Evolutionary conservation across 177 flowering plant genomes (phyloP).

Genomic region (Vitis hybrid): DNA sequence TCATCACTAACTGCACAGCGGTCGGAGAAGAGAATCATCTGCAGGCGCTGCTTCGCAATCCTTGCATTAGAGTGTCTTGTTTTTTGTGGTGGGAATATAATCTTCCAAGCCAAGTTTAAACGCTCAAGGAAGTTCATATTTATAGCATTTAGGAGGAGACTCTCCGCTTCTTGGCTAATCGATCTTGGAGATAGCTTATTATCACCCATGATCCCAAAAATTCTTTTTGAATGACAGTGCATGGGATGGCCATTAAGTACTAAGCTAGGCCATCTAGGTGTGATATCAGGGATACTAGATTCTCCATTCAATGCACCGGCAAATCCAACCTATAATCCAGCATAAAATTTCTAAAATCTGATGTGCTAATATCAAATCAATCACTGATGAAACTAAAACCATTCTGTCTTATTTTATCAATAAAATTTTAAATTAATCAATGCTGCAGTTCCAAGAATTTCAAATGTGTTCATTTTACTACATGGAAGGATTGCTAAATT

Average conservation of each 20-base stretch:
- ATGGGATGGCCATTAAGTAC: slow-evolving; percentile 19
- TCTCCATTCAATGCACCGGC: slow-evolving; percentile 40
- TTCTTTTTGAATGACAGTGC: slow-evolving; percentile 26
- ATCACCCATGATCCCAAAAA: slow-evolving; percentile 38
- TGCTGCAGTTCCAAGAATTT: too few relatives aligned
- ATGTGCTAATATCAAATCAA: background rate
- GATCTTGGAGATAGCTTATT: slow-evolving; percentile 38
- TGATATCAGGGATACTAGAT: slow-evolving; percentile 25
- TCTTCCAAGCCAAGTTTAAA: slow-evolving; percentile 88
- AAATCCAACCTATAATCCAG: slow-evolving; percentile 47
- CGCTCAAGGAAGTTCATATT: slow-evolving; percentile 89
- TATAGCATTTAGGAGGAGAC: slow-evolving; percentile 65
- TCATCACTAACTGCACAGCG: slow-evolving; percentile 95
- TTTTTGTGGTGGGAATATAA: slow-evolving; percentile 69
- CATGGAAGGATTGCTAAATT: too few relatives aligned
- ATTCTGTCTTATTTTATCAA: too few relatives aligned
- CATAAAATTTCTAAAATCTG: background rate
- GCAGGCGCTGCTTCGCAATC: slow-evolving; percentile 87
- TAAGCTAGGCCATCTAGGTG: slow-evolving; percentile 33
- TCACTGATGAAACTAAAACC: too few relatives aligned
- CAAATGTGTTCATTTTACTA: too few relatives aligned
- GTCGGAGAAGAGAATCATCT: slow-evolving; percentile 98
- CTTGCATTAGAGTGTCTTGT: slow-evolving; percentile 71
- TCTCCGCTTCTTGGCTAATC: slow-evolving; percentile 61
- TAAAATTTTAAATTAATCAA: too few relatives aligned